Evolutionary conservation across 176 grass and related monocot species (phyloP).

Genomic region (Melocanna baccifera): DNA sequence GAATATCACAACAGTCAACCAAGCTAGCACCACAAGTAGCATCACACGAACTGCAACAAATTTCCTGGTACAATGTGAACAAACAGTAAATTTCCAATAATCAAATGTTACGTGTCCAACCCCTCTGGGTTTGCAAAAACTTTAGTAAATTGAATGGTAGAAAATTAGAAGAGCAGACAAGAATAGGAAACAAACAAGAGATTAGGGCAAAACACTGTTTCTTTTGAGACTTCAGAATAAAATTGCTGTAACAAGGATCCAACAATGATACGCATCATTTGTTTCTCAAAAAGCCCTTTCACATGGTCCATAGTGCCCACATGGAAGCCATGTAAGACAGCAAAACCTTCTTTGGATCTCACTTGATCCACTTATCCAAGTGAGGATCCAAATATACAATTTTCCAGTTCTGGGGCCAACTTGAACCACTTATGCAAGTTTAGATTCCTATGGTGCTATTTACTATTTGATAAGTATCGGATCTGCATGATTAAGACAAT

Average conservation of each 20-base stretch:
- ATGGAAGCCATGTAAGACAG: not conserved
- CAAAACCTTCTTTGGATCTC: not conserved
- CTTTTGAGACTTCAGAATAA: not conserved
- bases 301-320: not conserved
- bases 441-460: not conserved
- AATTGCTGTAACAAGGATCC: not conserved
- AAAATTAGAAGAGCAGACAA: not conserved
- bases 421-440: not conserved
- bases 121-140: not conserved
- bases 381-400: not conserved
- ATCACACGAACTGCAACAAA: conserved; percentile 27
- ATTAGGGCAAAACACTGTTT: not conserved
- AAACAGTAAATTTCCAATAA: not conserved
- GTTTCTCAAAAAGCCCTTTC: not conserved
- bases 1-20: conserved; percentile 45
- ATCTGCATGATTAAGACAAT: not conserved
- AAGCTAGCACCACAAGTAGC: conserved; percentile 35
- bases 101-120: not conserved
- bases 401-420: not conserved
- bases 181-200: not conserved
- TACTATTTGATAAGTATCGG: not conserved
- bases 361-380: not conserved
- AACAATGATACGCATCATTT: not conserved
- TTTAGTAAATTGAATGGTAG: conserved; percentile 12
- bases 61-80: conserved; percentile 29